These are phyloP conservation scores for Isabelozyma rhagii DNA, from an alignment of 805 yeast species.

Conservation along the genomic window DNA sequence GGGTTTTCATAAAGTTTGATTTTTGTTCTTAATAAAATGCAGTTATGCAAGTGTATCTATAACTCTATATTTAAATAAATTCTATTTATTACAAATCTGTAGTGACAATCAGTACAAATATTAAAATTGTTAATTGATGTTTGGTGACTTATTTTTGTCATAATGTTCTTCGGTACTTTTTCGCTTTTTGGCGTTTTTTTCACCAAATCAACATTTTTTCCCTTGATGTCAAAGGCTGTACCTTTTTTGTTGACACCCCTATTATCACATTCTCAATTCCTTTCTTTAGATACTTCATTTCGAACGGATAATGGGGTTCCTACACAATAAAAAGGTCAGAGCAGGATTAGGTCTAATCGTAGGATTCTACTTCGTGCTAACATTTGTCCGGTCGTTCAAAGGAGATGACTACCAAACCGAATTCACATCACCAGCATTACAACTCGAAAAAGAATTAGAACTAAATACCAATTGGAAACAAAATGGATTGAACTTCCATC, in stretches of 20 bases:
- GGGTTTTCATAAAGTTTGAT: conserved; percentile 27
- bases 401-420: conserved; percentile 13
- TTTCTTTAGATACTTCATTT: not conserved
- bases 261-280: no score
- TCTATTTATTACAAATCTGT: not conserved
- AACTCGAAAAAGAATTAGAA: conserved; percentile 23
- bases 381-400: conserved; percentile 7
- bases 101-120: not conserved
- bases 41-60: conserved; percentile 20
- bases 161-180: not conserved
- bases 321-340: not conserved
- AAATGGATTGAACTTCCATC: conserved; percentile 36
- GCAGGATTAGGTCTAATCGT: not conserved
- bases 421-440: conserved; percentile 18
- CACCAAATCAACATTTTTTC: not conserved
- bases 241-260: no score
- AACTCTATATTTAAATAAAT: conserved; percentile 3
- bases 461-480: conserved; percentile 27
- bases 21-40: conserved; percentile 23
- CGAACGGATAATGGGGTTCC: not conserved
- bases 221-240: not conserved
- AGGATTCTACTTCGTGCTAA: conserved; percentile 5
- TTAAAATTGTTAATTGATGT: no score
- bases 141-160: no score
- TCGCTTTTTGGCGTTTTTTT: no score